Evolutionary conservation across 108 stramenopile species (phyloP).

Genomic region (Seminavis robusta): DNA sequence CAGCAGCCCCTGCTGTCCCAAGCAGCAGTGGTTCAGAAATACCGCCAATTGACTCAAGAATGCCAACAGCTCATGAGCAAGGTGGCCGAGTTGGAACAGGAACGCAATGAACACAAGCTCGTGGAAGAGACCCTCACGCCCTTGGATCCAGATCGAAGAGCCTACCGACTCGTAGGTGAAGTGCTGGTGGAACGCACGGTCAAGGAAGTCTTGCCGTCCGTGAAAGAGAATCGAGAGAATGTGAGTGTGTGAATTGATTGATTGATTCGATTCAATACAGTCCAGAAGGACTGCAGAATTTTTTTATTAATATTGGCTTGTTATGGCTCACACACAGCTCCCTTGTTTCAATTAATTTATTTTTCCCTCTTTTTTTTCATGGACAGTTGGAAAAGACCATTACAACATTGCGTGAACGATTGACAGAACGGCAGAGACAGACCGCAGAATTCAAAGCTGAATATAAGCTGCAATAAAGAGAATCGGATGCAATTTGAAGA

Average conservation of each 20-base stretch:
- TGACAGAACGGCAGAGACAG: slow-evolving; percentile 67
- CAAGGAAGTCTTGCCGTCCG: slow-evolving; percentile 88
- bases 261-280: slow-evolving; percentile 5
- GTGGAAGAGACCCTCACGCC: slow-evolving; percentile 91
- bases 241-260: slow-evolving; percentile 34
- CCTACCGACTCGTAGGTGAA: slow-evolving; percentile 91
- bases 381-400: slow-evolving; percentile 61
- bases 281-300: background rate
- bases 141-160: slow-evolving; percentile 81
- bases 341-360: background rate
- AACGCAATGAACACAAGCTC: slow-evolving; percentile 60
- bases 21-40: slow-evolving; percentile 11
- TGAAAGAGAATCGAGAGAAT: slow-evolving; percentile 74
- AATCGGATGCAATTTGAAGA: no score
- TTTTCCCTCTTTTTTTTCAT: background rate
- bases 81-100: slow-evolving; percentile 49
- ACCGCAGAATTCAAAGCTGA: slow-evolving; percentile 72
- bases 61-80: slow-evolving; percentile 44
- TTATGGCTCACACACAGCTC: background rate
- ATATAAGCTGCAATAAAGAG: slow-evolving; percentile 65
- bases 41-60: slow-evolving; percentile 39
- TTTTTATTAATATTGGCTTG: background rate
- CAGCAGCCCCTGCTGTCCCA: no score
- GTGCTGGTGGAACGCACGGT: slow-evolving; percentile 95
- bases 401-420: slow-evolving; percentile 47